Percentiles rank a stretch among this genome's conserved stretches.
Conservation (phyloP, 2,329 filamentous ascomycete genomes). For the Venturia pyrina region DNA sequence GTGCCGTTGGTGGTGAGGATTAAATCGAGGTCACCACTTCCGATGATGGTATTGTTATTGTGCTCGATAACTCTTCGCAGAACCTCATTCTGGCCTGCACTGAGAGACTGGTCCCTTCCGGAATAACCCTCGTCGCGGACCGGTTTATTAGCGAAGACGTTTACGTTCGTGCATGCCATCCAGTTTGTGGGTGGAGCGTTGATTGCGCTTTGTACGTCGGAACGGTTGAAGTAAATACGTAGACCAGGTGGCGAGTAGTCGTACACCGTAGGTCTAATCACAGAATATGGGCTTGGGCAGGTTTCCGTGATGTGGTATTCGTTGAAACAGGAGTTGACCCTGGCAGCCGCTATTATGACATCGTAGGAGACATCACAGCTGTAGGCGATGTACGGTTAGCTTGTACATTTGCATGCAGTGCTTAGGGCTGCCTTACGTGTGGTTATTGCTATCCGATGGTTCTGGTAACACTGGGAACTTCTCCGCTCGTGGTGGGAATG, state of each 20-base stretch:
- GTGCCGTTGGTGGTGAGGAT: conserved; percentile 42
- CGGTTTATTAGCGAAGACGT: conserved; percentile 29
- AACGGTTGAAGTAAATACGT: conserved; percentile 40
- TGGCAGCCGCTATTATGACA: conserved; percentile 28
- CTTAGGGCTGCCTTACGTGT: background rate
- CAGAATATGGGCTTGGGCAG: conserved; percentile 33
- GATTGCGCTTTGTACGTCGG: conserved; percentile 40
- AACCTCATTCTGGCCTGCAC: conserved; percentile 31
- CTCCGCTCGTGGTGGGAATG: conserved; percentile 28
- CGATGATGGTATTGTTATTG: conserved; percentile 43
- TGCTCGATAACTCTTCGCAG: conserved; percentile 40
- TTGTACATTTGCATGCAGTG: background rate
- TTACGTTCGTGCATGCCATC: conserved; percentile 29
- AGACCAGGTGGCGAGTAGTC: conserved; percentile 31
- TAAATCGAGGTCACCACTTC: conserved; percentile 39
- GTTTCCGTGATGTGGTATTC: conserved; percentile 33
- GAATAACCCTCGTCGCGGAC: conserved; percentile 20
- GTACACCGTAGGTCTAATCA: conserved; percentile 29
- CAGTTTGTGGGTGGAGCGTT: conserved; percentile 37
- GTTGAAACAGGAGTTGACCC: conserved; percentile 42
- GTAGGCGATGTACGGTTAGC: conserved; percentile 15
- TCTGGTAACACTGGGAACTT: conserved; percentile 24
- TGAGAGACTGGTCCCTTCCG: conserved; percentile 25
- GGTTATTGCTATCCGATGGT: background rate
- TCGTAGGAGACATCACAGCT: conserved; percentile 32